Conservation (phyloP, 257 asterid genomes). For the Cordia subcordata region DNA sequence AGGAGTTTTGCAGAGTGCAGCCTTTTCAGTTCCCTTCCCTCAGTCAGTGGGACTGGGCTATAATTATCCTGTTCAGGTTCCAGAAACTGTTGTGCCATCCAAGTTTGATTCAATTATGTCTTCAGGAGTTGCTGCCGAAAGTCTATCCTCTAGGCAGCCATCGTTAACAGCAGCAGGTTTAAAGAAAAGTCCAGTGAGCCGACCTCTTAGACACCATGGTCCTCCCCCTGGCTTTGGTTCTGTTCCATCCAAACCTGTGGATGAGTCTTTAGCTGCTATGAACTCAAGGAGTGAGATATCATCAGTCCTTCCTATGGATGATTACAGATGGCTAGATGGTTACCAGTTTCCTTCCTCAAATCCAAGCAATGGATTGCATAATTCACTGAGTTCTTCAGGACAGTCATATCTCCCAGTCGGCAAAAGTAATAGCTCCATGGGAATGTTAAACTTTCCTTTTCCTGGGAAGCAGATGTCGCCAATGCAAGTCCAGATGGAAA, state of each 20-base stretch:
- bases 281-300: constrained; percentile 38
- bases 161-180: constrained; percentile 43
- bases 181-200: constrained; percentile 83
- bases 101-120: constrained; percentile 46
- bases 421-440: constrained; percentile 44
- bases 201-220: constrained; percentile 82
- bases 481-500: constrained; percentile 44
- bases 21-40: constrained; percentile 48
- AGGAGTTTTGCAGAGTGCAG: constrained; percentile 44
- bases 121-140: constrained; percentile 34
- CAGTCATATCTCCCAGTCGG: constrained; percentile 30
- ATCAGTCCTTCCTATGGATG: constrained; percentile 46
- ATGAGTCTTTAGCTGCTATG: constrained; percentile 38
- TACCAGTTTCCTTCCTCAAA: constrained; percentile 57
- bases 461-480: constrained; percentile 73
- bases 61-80: constrained; percentile 28
- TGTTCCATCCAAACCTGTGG: constrained; percentile 54
- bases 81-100: constrained; percentile 41
- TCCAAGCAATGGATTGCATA: constrained; percentile 46
- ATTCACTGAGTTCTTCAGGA: constrained; percentile 38
- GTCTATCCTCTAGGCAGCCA: constrained; percentile 38
- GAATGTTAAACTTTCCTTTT: constrained; percentile 59
- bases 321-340: constrained; percentile 85
- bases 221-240: constrained; percentile 99
- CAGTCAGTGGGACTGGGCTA: constrained; percentile 31